A percentile compares a stretch with the other conserved stretches of the same genome.
phyloP scores from a whole-genome alignment of 345 rosid genomes.

The Syzygium aqueum region DNA sequence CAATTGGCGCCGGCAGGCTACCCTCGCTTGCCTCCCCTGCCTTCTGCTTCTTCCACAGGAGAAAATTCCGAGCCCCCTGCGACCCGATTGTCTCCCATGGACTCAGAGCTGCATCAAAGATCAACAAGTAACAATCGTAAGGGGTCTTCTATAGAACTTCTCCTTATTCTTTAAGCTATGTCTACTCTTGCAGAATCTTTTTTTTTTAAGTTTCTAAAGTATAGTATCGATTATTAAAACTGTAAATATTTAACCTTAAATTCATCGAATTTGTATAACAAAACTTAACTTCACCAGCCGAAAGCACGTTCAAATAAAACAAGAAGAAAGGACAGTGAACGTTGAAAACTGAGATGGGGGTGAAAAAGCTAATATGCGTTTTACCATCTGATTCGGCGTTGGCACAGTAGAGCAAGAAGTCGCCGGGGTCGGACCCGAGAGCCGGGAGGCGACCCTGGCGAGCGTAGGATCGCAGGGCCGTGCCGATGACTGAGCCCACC shows the following conservation, averaged over 20 bases:
- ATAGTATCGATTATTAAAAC: not conserved
- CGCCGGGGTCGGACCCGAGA: conserved; percentile 68
- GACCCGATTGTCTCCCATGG: conserved; percentile 83
- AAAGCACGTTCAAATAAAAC: not conserved
- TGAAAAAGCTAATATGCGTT: not conserved
- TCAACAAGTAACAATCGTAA: not conserved
- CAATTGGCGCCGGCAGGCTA: conserved; percentile 16
- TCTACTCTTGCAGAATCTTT: not conserved
- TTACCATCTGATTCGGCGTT: conserved; percentile 34
- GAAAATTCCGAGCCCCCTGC: conserved; percentile 66
- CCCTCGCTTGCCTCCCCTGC: conserved; percentile 18
- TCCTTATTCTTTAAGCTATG: not conserved
- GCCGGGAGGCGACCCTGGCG: conserved; percentile 91
- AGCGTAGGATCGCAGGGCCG: conserved; percentile 73
- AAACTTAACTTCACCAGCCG: not conserved
- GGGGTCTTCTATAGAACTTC: not conserved
- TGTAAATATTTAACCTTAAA: not conserved
- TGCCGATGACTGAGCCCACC: conserved; percentile 65
- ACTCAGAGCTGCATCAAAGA: conserved; percentile 40
- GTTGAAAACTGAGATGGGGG: not conserved
- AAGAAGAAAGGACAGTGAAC: not conserved
- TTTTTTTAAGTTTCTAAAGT: not conserved
- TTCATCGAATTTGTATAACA: not conserved
- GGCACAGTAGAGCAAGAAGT: conserved; percentile 71
- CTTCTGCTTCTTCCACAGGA: conserved; percentile 79